phyloP scores from a whole-genome alignment of 345 rosid species.

The Tarenaya hassleriana region DNA sequence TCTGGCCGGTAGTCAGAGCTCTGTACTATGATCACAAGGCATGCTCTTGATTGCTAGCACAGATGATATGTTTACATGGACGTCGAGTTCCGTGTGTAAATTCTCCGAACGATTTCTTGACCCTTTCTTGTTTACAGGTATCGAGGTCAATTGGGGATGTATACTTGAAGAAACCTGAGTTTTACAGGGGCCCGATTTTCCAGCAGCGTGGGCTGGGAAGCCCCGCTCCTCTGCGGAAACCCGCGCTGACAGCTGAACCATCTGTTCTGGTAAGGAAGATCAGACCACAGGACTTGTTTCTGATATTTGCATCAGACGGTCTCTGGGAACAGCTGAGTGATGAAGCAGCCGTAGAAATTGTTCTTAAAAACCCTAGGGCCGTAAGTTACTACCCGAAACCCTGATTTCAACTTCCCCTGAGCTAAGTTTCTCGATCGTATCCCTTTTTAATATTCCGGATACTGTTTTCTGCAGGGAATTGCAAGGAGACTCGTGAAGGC shows the following conservation, averaged over 20 bases:
- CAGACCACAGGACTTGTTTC: conserved; percentile 64
- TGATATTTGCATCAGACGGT: conserved; percentile 98
- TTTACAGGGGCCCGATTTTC: conserved; percentile 70
- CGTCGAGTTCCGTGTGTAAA: conserved; percentile 1
- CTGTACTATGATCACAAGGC: conserved; percentile 11
- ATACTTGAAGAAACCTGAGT: conserved; percentile 87
- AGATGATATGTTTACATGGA: conserved; percentile 10
- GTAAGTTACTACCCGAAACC: conserved; percentile 42
- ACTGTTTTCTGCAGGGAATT: conserved; percentile 47
- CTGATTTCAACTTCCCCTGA: not conserved
- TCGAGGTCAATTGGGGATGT: conserved; percentile 96
- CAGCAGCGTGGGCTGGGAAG: conserved; percentile 71
- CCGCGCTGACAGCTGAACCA: conserved; percentile 91
- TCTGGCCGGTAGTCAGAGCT: conserved; percentile 20
- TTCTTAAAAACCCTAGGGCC: conserved; percentile 72
- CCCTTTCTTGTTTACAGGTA: conserved; percentile 49
- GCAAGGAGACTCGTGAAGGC: conserved; percentile 63
- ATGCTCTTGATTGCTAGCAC: conserved; percentile 16
- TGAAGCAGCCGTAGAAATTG: conserved; percentile 80
- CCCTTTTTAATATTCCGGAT: not conserved
- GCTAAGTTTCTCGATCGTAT: not conserved
- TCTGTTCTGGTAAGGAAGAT: conserved; percentile 67
- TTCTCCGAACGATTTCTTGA: conserved; percentile 2
- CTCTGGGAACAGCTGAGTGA: conserved; percentile 97
- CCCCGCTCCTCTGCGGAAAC: conserved; percentile 66